Evolutionary conservation across 1,284 basidiomycete species (phyloP).

Genomic region (Phaffia rhodozyma): DNA sequence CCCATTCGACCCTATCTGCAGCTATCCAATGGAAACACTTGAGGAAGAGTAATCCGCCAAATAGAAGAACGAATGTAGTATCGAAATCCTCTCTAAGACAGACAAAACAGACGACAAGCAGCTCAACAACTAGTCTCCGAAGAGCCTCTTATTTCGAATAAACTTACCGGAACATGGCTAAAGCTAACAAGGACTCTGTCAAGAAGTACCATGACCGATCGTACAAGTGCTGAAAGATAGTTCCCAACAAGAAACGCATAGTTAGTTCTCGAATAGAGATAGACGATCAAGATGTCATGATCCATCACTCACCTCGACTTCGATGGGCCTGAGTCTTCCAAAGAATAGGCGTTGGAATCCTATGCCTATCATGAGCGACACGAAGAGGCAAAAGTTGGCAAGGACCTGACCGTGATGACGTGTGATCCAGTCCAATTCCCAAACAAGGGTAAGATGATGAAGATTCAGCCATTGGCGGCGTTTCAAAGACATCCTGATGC

Average conservation of each 20-base stretch:
- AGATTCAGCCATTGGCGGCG: no score
- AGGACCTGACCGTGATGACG: slow-evolving; percentile 51
- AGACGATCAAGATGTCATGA: neutral
- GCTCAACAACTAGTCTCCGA: neutral
- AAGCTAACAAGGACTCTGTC: slow-evolving; percentile 86
- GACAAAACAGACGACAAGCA: neutral
- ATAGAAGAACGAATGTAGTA: slow-evolving; percentile 82
- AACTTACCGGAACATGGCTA: slow-evolving; percentile 76
- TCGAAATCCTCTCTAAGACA: slow-evolving; percentile 61
- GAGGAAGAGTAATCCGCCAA: slow-evolving; percentile 80
- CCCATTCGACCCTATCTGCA: slow-evolving; percentile 89
- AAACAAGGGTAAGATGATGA: no score
- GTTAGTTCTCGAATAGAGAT: neutral
- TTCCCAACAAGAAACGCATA: neutral
- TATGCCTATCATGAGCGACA: slow-evolving; percentile 63
- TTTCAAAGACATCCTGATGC: neutral
- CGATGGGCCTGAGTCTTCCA: slow-evolving; percentile 71
- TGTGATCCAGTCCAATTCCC: neutral
- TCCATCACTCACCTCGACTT: slow-evolving; percentile 63
- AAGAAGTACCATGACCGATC: slow-evolving; percentile 95
- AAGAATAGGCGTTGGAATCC: slow-evolving; percentile 81
- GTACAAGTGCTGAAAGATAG: slow-evolving; percentile 60
- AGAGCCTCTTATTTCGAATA: neutral
- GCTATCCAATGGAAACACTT: slow-evolving; percentile 98
- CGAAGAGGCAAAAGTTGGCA: slow-evolving; percentile 79